Evolutionary conservation across 805 yeast genomes (phyloP).

Genomic region (Yarrowia sp.): DNA sequence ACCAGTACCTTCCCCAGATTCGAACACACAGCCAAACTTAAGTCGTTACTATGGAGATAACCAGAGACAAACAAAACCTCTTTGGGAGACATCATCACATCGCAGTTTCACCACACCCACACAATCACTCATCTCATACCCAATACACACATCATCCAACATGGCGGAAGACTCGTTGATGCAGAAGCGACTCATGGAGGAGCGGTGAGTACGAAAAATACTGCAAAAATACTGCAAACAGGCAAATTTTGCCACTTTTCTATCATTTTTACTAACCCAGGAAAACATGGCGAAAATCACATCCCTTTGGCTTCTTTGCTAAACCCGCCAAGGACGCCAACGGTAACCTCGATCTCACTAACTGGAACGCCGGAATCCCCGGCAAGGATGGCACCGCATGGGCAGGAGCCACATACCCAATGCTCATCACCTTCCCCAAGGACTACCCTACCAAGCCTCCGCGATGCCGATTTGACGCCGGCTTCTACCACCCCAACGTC

Average conservation of each 20-base stretch:
- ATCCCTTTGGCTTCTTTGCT: constrained; percentile 97
- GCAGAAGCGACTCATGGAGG: constrained; percentile 32
- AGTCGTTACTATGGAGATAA: constrained; percentile 15
- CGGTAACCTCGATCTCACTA: constrained; percentile 82
- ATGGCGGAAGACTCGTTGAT: constrained; percentile 27
- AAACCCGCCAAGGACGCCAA: constrained; percentile 81
- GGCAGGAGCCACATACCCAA: constrained; percentile 89
- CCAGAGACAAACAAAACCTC: constrained; percentile 6
- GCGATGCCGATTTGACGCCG: constrained; percentile 84
- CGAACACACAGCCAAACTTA: constrained; percentile 5
- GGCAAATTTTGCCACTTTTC: too few species aligned
- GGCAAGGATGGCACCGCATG: constrained; percentile 87
- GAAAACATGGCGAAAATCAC: constrained; percentile 97
- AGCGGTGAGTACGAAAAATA: constrained; percentile 22
- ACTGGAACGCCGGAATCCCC: constrained; percentile 96
- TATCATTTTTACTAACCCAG: constrained; percentile 51
- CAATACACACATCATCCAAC: constrained; percentile 1
- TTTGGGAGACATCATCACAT: constrained; percentile 35
- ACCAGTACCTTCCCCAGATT: background rate
- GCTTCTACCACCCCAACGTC: constrained; percentile 95
- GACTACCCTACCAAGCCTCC: constrained; percentile 98
- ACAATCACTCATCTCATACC: background rate
- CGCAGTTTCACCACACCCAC: constrained; percentile 1
- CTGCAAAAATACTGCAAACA: background rate
- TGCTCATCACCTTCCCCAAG: constrained; percentile 77